These are phyloP conservation scores for Ascochyta viciae-villosae DNA, from an alignment of 2,329 filamentous ascomycete genomes.

Conservation along the genomic window DNA sequence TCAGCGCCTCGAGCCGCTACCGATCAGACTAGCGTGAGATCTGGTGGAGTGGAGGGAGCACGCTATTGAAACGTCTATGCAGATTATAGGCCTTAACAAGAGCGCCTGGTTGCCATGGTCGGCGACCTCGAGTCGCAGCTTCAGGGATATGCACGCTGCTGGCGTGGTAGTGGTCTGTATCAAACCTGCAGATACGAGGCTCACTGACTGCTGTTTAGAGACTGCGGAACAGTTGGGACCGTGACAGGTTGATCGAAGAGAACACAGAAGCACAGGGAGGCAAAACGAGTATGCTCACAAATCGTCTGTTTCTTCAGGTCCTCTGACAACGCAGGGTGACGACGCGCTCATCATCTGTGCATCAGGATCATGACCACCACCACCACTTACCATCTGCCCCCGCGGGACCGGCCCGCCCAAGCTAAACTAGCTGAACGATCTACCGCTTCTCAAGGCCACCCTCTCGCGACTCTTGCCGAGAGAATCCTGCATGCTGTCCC, in stretches of 20 bases:
- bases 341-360: not conserved
- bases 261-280: not conserved
- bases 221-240: not conserved
- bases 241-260: not conserved
- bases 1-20: constrained; percentile 5
- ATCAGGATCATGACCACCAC: not conserved
- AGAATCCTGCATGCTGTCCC: not conserved
- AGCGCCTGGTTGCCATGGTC: not conserved
- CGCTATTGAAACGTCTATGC: constrained; percentile 12
- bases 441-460: not conserved
- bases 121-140: not conserved
- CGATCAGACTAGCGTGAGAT: constrained; percentile 1
- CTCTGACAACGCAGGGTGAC: not conserved
- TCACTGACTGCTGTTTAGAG: not conserved
- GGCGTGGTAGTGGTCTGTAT: not conserved
- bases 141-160: not conserved
- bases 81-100: constrained; percentile 6
- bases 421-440: not conserved
- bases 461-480: not conserved
- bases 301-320: not conserved
- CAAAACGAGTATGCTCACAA: not conserved
- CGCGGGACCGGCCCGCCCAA: not conserved
- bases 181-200: constrained; percentile 2
- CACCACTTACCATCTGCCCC: not conserved
- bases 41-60: not conserved